Evolutionary conservation across 257 asterid species (phyloP).

Genomic region (Solanum lycopersicoides): DNA sequence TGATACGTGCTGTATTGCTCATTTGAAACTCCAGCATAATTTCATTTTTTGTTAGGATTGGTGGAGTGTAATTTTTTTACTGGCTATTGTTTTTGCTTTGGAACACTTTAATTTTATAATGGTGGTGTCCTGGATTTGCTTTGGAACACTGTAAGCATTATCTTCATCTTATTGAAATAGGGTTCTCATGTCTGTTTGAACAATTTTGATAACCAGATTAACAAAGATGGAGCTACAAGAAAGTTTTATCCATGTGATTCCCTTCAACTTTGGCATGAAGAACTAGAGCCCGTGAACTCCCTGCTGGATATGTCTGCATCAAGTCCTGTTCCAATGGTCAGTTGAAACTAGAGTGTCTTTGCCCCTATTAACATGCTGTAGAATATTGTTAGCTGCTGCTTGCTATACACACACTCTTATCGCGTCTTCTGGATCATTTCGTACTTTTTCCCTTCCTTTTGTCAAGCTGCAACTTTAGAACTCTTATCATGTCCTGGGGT

Average conservation of each 20-base stretch:
- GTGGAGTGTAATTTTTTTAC: not conserved
- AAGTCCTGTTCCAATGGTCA: constrained; percentile 52
- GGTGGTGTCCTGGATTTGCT: not conserved
- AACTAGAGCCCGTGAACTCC: constrained; percentile 53
- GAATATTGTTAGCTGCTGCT: not conserved
- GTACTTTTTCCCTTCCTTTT: not conserved
- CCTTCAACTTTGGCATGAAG: constrained; percentile 75
- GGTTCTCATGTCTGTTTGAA: not conserved
- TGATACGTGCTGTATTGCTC: not conserved
- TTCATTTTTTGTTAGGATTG: not conserved
- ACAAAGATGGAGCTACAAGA: constrained; percentile 47
- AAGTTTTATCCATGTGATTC: constrained; percentile 56
- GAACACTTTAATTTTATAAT: not conserved
- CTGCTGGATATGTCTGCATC: constrained; percentile 42
- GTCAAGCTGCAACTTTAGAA: not conserved
- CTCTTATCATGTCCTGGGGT: not conserved
- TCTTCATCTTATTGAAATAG: not conserved
- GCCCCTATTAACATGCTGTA: not conserved
- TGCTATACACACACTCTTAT: not conserved
- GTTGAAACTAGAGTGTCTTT: constrained; percentile 7
- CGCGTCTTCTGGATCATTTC: not conserved
- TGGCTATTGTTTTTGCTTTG: not conserved
- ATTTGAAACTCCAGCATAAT: not conserved
- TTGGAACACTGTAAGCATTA: not conserved
- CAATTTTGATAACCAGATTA: constrained; percentile 25